Base-by-base conservation (phyloP, 1,284 basidiomycete species). In the Malassezia restricta region DNA sequence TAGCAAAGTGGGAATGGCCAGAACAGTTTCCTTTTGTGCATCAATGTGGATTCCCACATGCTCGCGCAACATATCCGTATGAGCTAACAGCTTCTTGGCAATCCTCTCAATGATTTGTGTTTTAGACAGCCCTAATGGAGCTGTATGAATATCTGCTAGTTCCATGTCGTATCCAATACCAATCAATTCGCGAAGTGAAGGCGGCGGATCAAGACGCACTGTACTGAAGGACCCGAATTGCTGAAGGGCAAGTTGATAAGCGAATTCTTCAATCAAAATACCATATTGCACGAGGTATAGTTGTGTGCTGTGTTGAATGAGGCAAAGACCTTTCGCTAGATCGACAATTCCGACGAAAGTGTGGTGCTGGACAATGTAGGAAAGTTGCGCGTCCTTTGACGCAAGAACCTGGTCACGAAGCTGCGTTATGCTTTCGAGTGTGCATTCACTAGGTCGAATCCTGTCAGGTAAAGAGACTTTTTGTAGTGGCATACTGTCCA, bases 321-420 rank as follows among this genome's bases (percentile, higher is more conserved):
- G 76, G 2, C 88, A 86, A 2, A 89, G 76, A 56, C 82, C 84
- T 35, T 81, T 79, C 15, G 79, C 74, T 7, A 83, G 73, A 70
- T 95, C 90, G 5, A 91, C 87, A 24, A 96, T 82, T 1, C 92
- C 92, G 31, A 98, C 90, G 68, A 94, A 95, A 0, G 82, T 85
- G 66, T 95, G 88, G 40, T 87, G 84, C 58, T 83, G 79, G 32
- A 98, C 70, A 35, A 96, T 84, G 61, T 90, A 86, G 0, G 81
- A 81, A 14, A 95, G 76, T 11, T 29, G 27, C 0, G 39, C 24
- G 49, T 91, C 86, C 55, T 81, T 81, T 9, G 76, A 76, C 62
- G 82, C 82, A 29, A 75, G 63, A 0, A 86, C 76, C 1, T 77
- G 77, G 37, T 79, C 76, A 31, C 92, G 78, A 51, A 99, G 75